A percentile compares a stretch with the other conserved stretches of the same genome.
phyloP scores from a whole-genome alignment of 306 rosid species.

The Acacia acuminata region DNA sequence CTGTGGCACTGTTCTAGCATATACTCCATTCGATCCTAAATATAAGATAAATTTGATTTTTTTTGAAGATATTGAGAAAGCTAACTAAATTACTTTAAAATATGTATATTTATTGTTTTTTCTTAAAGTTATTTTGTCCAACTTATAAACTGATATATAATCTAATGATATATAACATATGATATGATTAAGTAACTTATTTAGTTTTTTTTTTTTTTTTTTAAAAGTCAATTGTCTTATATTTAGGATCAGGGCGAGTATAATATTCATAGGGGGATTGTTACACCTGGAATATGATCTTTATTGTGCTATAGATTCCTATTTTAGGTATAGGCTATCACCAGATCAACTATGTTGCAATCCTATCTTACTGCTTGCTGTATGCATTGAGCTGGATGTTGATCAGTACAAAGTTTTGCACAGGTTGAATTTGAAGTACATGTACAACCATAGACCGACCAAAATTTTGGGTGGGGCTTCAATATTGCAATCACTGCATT shows the following conservation, averaged over 20 bases:
- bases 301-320: background rate
- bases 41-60: too few relatives aligned
- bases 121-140: too few relatives aligned
- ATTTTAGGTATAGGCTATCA: background rate
- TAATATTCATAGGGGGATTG: slow-evolving; percentile 25
- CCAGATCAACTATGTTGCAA: background rate
- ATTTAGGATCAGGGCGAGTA: too few relatives aligned
- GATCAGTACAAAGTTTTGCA: background rate
- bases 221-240: too few relatives aligned
- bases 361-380: background rate
- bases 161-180: too few relatives aligned
- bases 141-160: too few relatives aligned
- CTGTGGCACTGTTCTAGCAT: background rate
- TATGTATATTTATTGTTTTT: too few relatives aligned
- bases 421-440: background rate
- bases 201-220: too few relatives aligned
- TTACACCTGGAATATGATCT: background rate
- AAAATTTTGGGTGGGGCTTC: background rate
- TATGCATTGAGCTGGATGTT: background rate
- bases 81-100: too few relatives aligned
- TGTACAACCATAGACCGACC: background rate
- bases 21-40: background rate
- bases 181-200: too few relatives aligned
- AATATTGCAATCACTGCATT: background rate
- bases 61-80: too few relatives aligned